Conservation (phyloP, 1,284 basidiomycete genomes). For the Inonotus hispidus region DNA sequence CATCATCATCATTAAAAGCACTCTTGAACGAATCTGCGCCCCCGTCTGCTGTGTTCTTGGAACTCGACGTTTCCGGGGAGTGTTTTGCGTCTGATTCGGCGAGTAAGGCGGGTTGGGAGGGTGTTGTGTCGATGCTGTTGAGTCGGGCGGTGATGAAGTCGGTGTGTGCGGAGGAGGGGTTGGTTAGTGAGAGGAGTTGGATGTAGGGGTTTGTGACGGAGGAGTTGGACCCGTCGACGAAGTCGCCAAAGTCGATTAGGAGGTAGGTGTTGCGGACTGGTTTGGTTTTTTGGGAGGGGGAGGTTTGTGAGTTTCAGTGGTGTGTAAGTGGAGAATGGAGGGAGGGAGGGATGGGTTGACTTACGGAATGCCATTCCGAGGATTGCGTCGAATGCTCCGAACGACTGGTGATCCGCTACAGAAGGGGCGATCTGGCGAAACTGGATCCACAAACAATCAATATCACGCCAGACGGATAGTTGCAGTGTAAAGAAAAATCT, state of each 20-base stretch:
- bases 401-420: slow-evolving; percentile 9
- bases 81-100: slow-evolving; percentile 14
- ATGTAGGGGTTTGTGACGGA: slow-evolving; percentile 22
- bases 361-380: slow-evolving; percentile 25
- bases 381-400: slow-evolving; percentile 22
- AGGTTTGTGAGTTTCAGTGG: neutral
- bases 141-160: slow-evolving; percentile 23
- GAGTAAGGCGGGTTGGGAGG: slow-evolving; percentile 18
- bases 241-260: slow-evolving; percentile 24
- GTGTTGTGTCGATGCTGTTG: slow-evolving; percentile 21
- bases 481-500: neutral
- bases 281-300: neutral
- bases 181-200: slow-evolving; percentile 22
- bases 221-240: slow-evolving; percentile 23
- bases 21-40: slow-evolving; percentile 4
- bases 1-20: neutral
- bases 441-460: slow-evolving; percentile 13
- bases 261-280: slow-evolving; percentile 23
- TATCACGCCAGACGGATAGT: neutral
- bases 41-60: neutral
- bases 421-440: slow-evolving; percentile 22
- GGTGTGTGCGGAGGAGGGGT: slow-evolving; percentile 19
- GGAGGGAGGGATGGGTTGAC: too few relatives aligned
- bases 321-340: too few relatives aligned
- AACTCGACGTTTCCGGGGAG: slow-evolving; percentile 9